Evolutionary conservation across 257 asterid species (phyloP).

Genomic region (Euphrasia confusa): DNA sequence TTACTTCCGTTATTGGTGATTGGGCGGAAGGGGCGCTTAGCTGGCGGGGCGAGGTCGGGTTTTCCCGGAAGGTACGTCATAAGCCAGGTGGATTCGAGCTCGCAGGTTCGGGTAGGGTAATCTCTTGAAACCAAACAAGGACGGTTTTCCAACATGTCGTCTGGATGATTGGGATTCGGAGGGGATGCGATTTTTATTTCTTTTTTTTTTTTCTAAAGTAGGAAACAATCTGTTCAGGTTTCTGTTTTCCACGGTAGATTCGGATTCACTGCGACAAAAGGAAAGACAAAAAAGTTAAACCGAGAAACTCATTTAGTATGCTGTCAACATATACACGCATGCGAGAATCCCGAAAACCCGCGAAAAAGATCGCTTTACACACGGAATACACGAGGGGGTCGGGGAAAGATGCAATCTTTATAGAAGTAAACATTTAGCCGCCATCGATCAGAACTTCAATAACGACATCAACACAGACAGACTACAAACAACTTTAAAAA

Average conservation of each 20-base stretch:
- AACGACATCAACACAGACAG: constrained; percentile 24
- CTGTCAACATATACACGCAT: background rate
- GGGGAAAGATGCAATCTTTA: constrained; percentile 15
- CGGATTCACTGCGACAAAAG: constrained; percentile 29
- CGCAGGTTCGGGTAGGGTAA: constrained; percentile 37
- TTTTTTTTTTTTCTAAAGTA: background rate
- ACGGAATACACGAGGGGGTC: constrained; percentile 1
- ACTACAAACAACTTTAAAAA: constrained; percentile 22
- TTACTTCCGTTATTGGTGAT: constrained; percentile 26
- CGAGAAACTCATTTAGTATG: background rate
- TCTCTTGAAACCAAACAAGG: constrained; percentile 52
- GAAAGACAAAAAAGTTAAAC: constrained; percentile 26
- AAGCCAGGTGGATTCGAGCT: constrained; percentile 42
- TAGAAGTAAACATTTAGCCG: background rate
- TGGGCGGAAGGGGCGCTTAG: constrained; percentile 37
- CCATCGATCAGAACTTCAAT: constrained; percentile 31
- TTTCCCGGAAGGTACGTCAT: constrained; percentile 36
- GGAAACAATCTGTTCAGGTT: constrained; percentile 13
- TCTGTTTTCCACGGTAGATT: constrained; percentile 18
- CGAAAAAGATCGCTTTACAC: constrained; percentile 9
- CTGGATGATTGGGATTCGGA: constrained; percentile 29
- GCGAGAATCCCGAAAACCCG: constrained; percentile 13
- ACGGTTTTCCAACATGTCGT: constrained; percentile 62
- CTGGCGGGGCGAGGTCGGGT: constrained; percentile 33
- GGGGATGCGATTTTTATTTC: constrained; percentile 16